These are phyloP conservation scores for Arthrobotrys pseudoclavata DNA, from an alignment of 2,329 filamentous ascomycete genomes.

Conservation along the genomic window DNA sequence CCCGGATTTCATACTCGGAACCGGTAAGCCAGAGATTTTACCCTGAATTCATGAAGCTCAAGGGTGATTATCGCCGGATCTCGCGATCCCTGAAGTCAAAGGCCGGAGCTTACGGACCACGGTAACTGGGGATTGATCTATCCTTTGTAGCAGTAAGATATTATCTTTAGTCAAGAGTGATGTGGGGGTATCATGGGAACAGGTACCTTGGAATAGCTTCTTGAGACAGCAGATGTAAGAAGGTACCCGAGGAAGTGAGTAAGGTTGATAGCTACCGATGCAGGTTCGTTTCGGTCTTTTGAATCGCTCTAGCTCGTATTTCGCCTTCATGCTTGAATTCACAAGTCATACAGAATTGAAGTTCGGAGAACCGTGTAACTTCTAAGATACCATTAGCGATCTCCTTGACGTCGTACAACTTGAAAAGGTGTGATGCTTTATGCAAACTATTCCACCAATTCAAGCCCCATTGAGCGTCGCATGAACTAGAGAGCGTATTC, in stretches of 20 bases:
- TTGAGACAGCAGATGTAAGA: conserved; percentile 16
- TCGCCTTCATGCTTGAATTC: background rate
- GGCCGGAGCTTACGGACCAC: background rate
- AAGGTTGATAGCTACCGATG: conserved; percentile 3
- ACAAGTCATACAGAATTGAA: background rate
- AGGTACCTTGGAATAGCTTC: conserved; percentile 14
- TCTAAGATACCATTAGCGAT: background rate
- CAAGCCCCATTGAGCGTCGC: background rate
- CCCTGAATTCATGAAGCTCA: background rate
- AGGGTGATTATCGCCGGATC: background rate
- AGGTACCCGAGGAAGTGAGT: background rate
- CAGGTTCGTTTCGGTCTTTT: background rate
- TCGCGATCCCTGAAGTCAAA: background rate
- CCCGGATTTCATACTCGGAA: background rate
- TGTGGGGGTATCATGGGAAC: background rate
- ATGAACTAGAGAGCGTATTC: conserved; percentile 22
- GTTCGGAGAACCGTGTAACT: background rate
- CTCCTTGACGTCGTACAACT: background rate
- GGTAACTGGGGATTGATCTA: background rate
- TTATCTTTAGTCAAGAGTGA: background rate
- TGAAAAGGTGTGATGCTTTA: background rate
- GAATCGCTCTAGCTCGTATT: background rate
- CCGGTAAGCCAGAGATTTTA: background rate
- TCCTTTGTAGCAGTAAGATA: background rate
- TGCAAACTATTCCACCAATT: background rate